phyloP scores from a whole-genome alignment of 2,329 filamentous ascomycete genomes.

The Fusarium austroafricanum region DNA sequence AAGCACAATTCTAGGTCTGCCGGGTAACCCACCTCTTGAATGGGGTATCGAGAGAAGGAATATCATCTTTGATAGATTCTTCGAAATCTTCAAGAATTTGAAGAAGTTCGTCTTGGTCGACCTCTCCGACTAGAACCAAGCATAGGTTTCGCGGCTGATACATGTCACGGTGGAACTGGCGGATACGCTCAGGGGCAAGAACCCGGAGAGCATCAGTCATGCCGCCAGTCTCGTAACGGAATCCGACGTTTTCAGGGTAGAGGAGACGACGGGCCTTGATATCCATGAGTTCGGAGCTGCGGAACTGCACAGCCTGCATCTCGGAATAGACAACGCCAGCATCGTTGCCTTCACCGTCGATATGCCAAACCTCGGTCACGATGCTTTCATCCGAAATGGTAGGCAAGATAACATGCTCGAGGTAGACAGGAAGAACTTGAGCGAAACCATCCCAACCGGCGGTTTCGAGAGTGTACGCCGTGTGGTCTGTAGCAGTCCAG shows the following conservation, averaged over 20 bases:
- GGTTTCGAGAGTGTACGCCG: slow-evolving; percentile 93
- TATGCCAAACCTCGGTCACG: slow-evolving; percentile 95
- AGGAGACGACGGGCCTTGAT: slow-evolving; percentile 81
- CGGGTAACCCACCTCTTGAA: slow-evolving; percentile 70
- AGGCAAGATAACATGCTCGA: slow-evolving; percentile 92
- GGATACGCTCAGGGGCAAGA: slow-evolving; percentile 87
- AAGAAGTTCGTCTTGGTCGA: slow-evolving; percentile 84
- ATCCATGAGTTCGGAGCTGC: slow-evolving; percentile 86
- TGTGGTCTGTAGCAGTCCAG: slow-evolving; percentile 97
- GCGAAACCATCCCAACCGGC: slow-evolving; percentile 98
- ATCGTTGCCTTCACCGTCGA: slow-evolving; percentile 93
- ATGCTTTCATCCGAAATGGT: slow-evolving; percentile 93
- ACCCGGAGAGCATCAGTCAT: slow-evolving; percentile 93
- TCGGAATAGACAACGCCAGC: slow-evolving; percentile 98
- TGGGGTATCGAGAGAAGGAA: slow-evolving; percentile 78
- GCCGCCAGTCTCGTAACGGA: slow-evolving; percentile 97
- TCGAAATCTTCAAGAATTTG: slow-evolving; percentile 89
- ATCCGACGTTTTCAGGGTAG: slow-evolving; percentile 90
- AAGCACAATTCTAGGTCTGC: neutral
- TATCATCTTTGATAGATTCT: slow-evolving; percentile 82
- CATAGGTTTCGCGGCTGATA: slow-evolving; percentile 97
- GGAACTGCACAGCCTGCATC: slow-evolving; percentile 96
- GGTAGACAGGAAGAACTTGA: slow-evolving; percentile 91
- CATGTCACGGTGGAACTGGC: slow-evolving; percentile 96
- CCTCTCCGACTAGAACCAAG: slow-evolving; percentile 89